Base-by-base conservation (phyloP, 1,139 yeast genomes). In the Hyphopichia buzzinii region DNA sequence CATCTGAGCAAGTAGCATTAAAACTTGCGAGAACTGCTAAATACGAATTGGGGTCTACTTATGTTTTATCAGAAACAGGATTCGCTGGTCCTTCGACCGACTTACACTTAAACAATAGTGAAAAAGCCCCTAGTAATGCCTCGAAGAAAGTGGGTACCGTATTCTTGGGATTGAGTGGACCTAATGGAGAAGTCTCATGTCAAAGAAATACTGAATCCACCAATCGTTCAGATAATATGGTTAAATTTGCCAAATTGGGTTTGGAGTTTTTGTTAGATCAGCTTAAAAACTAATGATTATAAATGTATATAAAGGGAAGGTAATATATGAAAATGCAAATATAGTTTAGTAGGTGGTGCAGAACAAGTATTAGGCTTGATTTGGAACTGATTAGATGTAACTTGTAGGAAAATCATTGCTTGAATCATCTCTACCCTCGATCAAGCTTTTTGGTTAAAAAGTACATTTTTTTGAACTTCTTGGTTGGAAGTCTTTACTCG, bases 51-150 rank as follows among this genome's bases (percentile, higher is more conserved):
- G 95, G 95, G 0, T 80, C 89, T 6, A 84, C 90, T 0, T 86
- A 80, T 59, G 88, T 86, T 5, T 67, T 87, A 25, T 81, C 90
- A 0, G 96, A 87, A 54, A 83, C 95, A 0, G 96, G 96, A 2
- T 83, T 84, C 67, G 94, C 95, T 0, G 95, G 95, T 1, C 94
- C 94, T 10, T 67, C 81, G 0, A 62, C 72, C 2, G 69, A 67
- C 44, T 64, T 66, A 30, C 74, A 69, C 39, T 56, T 69, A 38
- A 45, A 46, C 30, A 44, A 43, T 11, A 42, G 46, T 10, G 38
- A 31, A 21, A 33, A 28, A 26, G 26, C 28, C 6, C 19, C 29
- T 15, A 8, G 15, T n/a, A 37, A 29, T 29, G 22, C 47, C 5
- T 29, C 34, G 3, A 29, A 25, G 5, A 62, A 62, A 24, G 78